Evolutionary conservation across 768 basidiomycete genomes (phyloP).

Genomic region (Boletellus emodensis): DNA sequence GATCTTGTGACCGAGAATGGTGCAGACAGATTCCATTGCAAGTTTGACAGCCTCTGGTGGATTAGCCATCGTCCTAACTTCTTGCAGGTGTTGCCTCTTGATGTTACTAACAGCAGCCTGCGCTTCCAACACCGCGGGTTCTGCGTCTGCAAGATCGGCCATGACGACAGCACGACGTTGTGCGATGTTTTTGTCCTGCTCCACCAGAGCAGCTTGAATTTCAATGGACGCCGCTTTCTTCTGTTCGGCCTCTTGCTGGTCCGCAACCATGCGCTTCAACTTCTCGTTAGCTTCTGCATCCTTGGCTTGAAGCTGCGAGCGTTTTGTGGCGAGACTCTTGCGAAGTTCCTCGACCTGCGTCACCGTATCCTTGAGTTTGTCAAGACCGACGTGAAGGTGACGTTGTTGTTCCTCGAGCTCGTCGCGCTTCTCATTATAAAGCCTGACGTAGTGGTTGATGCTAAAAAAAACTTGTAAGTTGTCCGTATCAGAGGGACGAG

Average conservation of each 20-base stretch:
- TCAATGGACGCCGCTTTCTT: constrained; percentile 96
- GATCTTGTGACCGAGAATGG: constrained; percentile 92
- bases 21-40: constrained; percentile 98
- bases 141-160: constrained; percentile 94
- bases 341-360: constrained; percentile 95
- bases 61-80: constrained; percentile 97
- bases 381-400: constrained; percentile 95
- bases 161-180: constrained; percentile 86
- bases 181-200: constrained; percentile 86
- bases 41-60: constrained; percentile 97
- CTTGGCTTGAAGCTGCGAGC: constrained; percentile 89
- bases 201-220: constrained; percentile 89
- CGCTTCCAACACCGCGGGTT: constrained; percentile 94
- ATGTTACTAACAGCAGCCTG: constrained; percentile 96
- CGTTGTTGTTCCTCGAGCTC: constrained; percentile 98
- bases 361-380: constrained; percentile 94
- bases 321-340: constrained; percentile 91
- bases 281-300: constrained; percentile 96
- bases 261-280: constrained; percentile 94
- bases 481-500: neutral
- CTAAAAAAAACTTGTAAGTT: constrained; percentile 37
- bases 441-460: constrained; percentile 94
- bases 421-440: constrained; percentile 94
- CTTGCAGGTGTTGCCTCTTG: constrained; percentile 91
- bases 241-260: constrained; percentile 98